phyloP scores from a whole-genome alignment of 148 eudicot species.

The Rhododendron ovatum region DNA sequence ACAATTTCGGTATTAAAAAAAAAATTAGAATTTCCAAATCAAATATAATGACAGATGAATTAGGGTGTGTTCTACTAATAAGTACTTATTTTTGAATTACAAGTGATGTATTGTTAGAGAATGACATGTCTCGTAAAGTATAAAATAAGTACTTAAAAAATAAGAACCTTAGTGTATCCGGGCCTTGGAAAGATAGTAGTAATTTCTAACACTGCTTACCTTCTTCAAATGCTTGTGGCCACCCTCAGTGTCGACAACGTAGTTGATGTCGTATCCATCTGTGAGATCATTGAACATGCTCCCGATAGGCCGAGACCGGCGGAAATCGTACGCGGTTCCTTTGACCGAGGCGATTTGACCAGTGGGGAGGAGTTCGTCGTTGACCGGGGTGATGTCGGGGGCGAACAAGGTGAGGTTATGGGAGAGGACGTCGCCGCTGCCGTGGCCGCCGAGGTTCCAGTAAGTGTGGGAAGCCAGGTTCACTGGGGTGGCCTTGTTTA shows the following conservation, averaged over 20 bases:
- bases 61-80: no score
- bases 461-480: conserved; percentile 73
- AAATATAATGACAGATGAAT: not conserved
- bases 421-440: conserved; percentile 51
- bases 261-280: conserved; percentile 75
- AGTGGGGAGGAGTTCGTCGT: conserved; percentile 51
- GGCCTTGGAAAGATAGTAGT: no score
- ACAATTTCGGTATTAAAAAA: not conserved
- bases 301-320: conserved; percentile 33
- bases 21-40: not conserved
- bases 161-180: no score
- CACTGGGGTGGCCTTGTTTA: conserved; percentile 61
- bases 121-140: no score
- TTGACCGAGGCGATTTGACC: conserved; percentile 33
- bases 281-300: conserved; percentile 40
- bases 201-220: not conserved
- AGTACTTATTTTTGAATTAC: no score
- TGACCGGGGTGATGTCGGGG: conserved; percentile 57
- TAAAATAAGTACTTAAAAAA: no score
- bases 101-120: no score
- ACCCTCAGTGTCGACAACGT: conserved; percentile 37
- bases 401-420: conserved; percentile 45
- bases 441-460: conserved; percentile 77
- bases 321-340: conserved; percentile 64
- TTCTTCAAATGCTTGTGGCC: conserved; percentile 24